Evolutionary conservation across 1,139 yeast species (phyloP).

Genomic region (Hansenula anomala): DNA sequence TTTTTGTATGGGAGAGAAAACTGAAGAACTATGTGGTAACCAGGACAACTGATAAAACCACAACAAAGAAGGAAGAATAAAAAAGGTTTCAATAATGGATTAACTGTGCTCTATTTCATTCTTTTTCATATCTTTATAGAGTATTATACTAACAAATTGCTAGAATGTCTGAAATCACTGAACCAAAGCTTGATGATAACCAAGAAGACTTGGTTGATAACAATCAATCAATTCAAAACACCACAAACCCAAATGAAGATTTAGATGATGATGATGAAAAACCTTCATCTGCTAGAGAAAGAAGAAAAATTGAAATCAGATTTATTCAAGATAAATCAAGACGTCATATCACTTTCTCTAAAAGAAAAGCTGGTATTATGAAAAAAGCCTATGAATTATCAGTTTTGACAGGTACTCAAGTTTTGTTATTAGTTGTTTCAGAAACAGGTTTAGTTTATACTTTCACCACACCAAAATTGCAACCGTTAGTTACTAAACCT

Average conservation of each 20-base stretch:
- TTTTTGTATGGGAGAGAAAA: too few species aligned
- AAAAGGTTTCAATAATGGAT: too few species aligned
- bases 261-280: slow-evolving; percentile 73
- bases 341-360: slow-evolving; percentile 95
- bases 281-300: slow-evolving; percentile 62
- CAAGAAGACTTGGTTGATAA: slow-evolving; percentile 19
- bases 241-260: slow-evolving; percentile 26
- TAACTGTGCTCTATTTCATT: too few species aligned
- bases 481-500: slow-evolving; percentile 93
- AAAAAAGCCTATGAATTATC: slow-evolving; percentile 95
- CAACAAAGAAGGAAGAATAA: too few species aligned
- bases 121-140: too few species aligned
- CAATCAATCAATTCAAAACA: slow-evolving; percentile 6
- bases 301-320: slow-evolving; percentile 95
- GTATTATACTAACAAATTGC: too few species aligned
- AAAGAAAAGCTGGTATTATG: slow-evolving; percentile 98
- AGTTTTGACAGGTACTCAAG: slow-evolving; percentile 96
- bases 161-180: slow-evolving; percentile 21
- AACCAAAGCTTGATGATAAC: slow-evolving; percentile 17
- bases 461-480: slow-evolving; percentile 97
- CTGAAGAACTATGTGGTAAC: too few species aligned
- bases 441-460: slow-evolving; percentile 98
- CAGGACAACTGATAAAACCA: too few species aligned
- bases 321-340: slow-evolving; percentile 96
- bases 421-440: slow-evolving; percentile 84